These are phyloP conservation scores for Cystobasidiopsis lactophilus DNA, from an alignment of 768 basidiomycete species.

Conservation along the genomic window DNA sequence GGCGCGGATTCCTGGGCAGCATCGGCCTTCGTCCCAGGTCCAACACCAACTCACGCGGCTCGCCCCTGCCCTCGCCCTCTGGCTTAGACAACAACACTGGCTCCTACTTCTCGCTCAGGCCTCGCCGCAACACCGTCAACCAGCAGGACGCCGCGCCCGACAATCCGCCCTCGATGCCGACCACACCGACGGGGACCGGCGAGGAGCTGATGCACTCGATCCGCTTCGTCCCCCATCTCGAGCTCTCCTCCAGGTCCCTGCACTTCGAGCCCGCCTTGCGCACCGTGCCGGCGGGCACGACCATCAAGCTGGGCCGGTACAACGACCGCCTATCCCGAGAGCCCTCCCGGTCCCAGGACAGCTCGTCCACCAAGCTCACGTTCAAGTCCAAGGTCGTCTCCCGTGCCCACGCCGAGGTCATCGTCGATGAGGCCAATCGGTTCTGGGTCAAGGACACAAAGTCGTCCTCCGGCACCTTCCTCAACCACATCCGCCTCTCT, in stretches of 20 bases:
- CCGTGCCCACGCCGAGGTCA: constrained; percentile 82
- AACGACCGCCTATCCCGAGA: constrained; percentile 47
- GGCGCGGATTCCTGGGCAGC: no score
- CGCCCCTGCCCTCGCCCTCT: no score
- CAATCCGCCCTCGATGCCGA: no score
- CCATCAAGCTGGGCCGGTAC: constrained; percentile 78
- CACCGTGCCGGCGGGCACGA: constrained; percentile 49
- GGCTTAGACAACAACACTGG: no score
- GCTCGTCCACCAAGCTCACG: constrained; percentile 61
- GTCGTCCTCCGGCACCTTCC: constrained; percentile 72
- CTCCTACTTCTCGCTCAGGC: no score
- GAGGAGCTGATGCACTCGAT: constrained; percentile 32
- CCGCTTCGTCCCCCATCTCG: constrained; percentile 85
- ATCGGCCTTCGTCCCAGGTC: no score
- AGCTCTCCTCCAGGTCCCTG: constrained; percentile 53
- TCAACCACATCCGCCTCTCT: constrained; percentile 80
- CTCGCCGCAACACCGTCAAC: no score
- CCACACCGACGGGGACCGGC: no score
- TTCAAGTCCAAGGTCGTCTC: constrained; percentile 93
- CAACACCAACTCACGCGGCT: no score
- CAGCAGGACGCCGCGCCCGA: no score
- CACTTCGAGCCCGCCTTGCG: constrained; percentile 80
- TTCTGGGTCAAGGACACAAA: constrained; percentile 84
- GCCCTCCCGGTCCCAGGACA: constrained; percentile 43
- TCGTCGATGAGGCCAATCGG: constrained; percentile 36